Base-by-base conservation (phyloP, 1,284 basidiomycete genomes). In the Jaminaea rosea region DNA sequence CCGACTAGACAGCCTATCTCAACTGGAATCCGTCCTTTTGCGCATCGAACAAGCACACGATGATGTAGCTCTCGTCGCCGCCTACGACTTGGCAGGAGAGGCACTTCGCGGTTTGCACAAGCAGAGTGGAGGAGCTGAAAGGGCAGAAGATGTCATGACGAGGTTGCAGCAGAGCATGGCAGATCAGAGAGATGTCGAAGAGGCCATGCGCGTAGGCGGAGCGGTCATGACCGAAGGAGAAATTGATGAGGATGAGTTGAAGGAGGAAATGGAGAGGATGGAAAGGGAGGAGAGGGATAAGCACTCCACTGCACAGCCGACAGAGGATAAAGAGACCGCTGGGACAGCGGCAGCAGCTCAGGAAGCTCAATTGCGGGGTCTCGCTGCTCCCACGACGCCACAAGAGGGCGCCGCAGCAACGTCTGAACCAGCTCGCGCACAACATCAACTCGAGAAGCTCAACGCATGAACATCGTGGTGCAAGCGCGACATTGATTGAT, bases 1-100 rank as follows among this genome's bases (percentile, higher is more conserved):
- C 69, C 84, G 90, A 19, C 75, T 89, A 0, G 80, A 78, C 0
- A 83, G 87, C 0, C 76, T 87, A 1, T 82, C 84, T 48, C 88
- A 84, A 36, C 76, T 97, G 10, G 82, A 85, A 53, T 76, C 80
- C 1, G 88, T 91, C 0, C 75, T 94, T 17, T 76, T 88, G 47
- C 82, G 83, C 46, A 86, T 97, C 2, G 89, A 97, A 75, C 82
- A 84, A 15, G 88, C 92, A 19, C 86, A 86, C 41, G 84, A 84
- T 4, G 87, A 97, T 73, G 80, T 91, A 6, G 85, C 91, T 86
- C 86, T 96, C 49, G 83, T 96, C 81, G 81, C 82, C 59, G 82
- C 84, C 0, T 96, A 93, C 70, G 82, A 87, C 70, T 82, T 83
- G 1, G 90, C 88, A 1, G 84, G 87, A 0, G 74, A 80, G 1